A percentile compares a stretch with the other conserved stretches of the same genome.
These are phyloP conservation scores for Pseudogymnoascus sp. DNA, from an alignment of 2,329 filamentous ascomycete genomes.

Conservation along the genomic window DNA sequence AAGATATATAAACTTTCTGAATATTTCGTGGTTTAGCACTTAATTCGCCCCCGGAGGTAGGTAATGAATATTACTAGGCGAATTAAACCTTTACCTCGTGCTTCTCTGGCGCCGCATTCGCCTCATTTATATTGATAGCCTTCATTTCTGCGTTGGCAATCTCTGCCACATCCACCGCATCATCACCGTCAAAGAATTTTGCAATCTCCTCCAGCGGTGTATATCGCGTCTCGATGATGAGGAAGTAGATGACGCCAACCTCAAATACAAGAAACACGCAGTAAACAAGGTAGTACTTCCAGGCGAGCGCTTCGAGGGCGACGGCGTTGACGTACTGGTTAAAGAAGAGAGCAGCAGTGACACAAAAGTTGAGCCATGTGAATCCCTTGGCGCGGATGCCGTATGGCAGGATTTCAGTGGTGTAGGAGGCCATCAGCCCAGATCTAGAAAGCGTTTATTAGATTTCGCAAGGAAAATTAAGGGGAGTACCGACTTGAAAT, in stretches of 20 bases:
- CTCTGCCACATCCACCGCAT: constrained; percentile 21
- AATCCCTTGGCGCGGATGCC: constrained; percentile 35
- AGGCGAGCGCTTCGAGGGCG: constrained; percentile 30
- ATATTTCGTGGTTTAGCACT: too few relatives aligned
- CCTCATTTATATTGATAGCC: neutral
- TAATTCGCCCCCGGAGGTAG: too few relatives aligned
- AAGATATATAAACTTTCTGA: too few relatives aligned
- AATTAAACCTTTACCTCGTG: neutral
- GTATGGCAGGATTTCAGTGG: constrained; percentile 51
- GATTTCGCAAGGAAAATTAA: constrained; percentile 27
- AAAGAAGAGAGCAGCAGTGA: constrained; percentile 39
- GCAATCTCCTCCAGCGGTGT: constrained; percentile 36
- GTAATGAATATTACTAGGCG: neutral
- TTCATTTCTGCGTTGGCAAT: neutral
- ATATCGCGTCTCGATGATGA: constrained; percentile 34
- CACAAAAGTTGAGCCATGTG: constrained; percentile 25
- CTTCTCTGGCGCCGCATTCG: neutral
- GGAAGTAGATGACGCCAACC: constrained; percentile 19
- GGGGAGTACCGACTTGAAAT: constrained; percentile 50
- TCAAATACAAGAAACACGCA: constrained; percentile 26
- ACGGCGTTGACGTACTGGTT: constrained; percentile 37
- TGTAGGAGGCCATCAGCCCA: constrained; percentile 34
- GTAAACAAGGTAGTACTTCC: constrained; percentile 37
- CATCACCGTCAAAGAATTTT: constrained; percentile 36
- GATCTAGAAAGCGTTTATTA: neutral